Evolutionary conservation across 2,329 filamentous ascomycete species (phyloP), one percentile per base, ranked within the genome.

Genomic region (Neoscytalidium dimidiatum): DNA sequence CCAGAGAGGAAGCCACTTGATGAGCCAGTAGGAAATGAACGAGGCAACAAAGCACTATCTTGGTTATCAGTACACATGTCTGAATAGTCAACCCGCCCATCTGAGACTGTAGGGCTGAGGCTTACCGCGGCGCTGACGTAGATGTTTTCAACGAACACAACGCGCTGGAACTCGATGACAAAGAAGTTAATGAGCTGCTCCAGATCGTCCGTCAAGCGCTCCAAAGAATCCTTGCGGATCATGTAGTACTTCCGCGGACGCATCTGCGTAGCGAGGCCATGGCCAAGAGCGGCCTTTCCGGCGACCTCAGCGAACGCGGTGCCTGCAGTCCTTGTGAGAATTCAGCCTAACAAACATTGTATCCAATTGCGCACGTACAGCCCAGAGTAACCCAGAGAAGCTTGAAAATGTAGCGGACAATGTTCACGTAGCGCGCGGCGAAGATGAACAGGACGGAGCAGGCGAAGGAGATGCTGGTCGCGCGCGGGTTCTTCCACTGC

Each of bases 111-210:
- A n/a, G n/a, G 13, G 28, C 43, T 31, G n/a, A 2, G 49, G 78
- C 86, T 75, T 82, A 88, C 86, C 66, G 81, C 82, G 73, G 86
- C 75, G 14, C 87, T 89, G 66, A 83, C 84, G 66, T 83, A 82
- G 64, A 88, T 80, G 71, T 89, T 89, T 81, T 90, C 87, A 33
- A 85, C 87, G 70, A 89, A 90, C 66, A 89, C 75, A 68, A 89
- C 82, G 66, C 87, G 84, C 80, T 90, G 87, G 73, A 87, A 86
- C 74, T 90, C 87, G 68, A 90, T 88, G 69, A 89, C 82, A 77
- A 89, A 87, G 79, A 90, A 90, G 80, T 89, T 88, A 78, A 86
- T 81, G 62, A 90, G 79, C 77, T 89, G 86, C 74, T 87, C 85
- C 14, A 88, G 73, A 73, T 89, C 87, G 68, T 87, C 86, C 56